phyloP scores from a whole-genome alignment of 768 basidiomycete genomes.

The Macrolepiota fuliginosa region DNA sequence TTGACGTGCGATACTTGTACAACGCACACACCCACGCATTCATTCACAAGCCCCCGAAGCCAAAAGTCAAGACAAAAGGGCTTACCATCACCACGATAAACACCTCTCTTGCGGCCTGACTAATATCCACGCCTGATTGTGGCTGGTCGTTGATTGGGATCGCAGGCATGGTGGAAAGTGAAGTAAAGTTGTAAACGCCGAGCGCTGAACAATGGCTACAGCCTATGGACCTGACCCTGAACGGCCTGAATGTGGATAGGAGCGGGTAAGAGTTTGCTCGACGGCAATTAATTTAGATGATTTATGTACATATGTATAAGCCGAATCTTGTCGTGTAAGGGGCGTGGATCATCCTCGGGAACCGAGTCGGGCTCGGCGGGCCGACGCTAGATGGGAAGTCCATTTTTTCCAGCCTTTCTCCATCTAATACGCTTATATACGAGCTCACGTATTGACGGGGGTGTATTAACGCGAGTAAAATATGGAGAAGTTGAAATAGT shows the following conservation, averaged over 20 bases:
- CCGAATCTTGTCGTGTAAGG: neutral
- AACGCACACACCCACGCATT: neutral
- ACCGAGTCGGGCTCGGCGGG: constrained; percentile 1
- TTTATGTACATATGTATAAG: neutral
- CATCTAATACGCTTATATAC: no score
- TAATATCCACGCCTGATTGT: neutral
- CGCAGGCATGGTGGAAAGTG: neutral
- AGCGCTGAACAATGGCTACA: no score
- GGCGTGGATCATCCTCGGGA: constrained; percentile 3
- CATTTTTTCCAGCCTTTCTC: no score
- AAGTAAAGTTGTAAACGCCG: no score
- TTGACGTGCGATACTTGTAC: neutral
- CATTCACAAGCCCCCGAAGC: no score
- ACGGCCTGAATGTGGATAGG: neutral
- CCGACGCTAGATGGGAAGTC: neutral
- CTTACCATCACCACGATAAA: constrained; percentile 53
- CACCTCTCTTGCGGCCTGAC: constrained; percentile 4
- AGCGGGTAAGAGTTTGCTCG: neutral
- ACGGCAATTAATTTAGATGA: neutral
- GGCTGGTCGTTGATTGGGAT: neutral
- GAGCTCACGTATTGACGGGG: neutral
- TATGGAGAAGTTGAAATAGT: neutral
- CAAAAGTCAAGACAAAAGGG: neutral
- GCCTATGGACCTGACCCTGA: neutral
- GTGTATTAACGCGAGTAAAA: neutral